Evolutionary conservation across 441 rosid species (phyloP).

Genomic region (Populus hybrid): DNA sequence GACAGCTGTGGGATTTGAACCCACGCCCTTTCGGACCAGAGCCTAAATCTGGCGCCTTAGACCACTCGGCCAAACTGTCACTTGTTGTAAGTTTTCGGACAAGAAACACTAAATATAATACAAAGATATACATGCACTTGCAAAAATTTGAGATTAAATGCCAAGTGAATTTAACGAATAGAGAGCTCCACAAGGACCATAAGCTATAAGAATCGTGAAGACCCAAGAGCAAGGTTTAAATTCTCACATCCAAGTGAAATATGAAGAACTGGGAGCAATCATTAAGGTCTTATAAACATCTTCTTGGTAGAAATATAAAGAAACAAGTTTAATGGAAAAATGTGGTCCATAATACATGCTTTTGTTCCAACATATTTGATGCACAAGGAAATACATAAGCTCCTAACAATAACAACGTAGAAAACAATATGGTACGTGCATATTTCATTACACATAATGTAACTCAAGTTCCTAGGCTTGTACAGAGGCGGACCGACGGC

Average conservation of each 20-base stretch:
- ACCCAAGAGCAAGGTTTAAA: not conserved
- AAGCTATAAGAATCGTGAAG: not conserved
- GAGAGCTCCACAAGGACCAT: too few species aligned
- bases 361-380: conserved; percentile 22
- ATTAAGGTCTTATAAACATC: not conserved
- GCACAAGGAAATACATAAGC: not conserved
- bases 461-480: conserved; percentile 21
- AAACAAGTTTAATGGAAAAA: not conserved
- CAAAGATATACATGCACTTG: too few species aligned
- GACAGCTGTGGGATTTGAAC: conserved; percentile 72
- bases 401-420: conserved; percentile 12
- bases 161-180: too few species aligned
- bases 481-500: conserved; percentile 21
- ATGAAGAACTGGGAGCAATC: not conserved
- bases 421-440: conserved; percentile 22
- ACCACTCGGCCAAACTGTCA: conserved; percentile 98
- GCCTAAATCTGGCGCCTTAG: conserved; percentile 99
- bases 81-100: too few species aligned
- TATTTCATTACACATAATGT: conserved; percentile 22
- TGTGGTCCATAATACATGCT: not conserved
- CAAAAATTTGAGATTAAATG: too few species aligned
- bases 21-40: conserved; percentile 99
- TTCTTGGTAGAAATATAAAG: not conserved
- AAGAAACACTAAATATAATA: too few species aligned
- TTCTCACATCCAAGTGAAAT: not conserved